A percentile compares a stretch with the other conserved stretches of the same genome.
Evolutionary conservation across 2,329 filamentous ascomycete genomes (phyloP).

Genomic region (Ophiostoma ips): DNA sequence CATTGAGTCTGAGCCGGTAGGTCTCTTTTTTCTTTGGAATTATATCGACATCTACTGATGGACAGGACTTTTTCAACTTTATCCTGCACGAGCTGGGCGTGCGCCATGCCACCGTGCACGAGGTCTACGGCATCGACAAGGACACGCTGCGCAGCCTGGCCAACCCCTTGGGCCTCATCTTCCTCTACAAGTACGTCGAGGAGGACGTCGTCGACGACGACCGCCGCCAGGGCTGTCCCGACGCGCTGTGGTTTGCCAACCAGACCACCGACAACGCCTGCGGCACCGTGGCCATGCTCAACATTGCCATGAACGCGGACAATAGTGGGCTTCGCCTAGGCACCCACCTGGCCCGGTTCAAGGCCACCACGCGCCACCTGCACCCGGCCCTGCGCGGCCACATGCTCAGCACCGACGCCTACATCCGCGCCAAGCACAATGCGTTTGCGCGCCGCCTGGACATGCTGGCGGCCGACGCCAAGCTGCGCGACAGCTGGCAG

Average conservation of each 20-base stretch:
- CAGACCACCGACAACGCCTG: slow-evolving; percentile 80
- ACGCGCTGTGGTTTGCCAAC: slow-evolving; percentile 80
- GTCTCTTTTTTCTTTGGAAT: slow-evolving; percentile 9
- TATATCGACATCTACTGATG: neutral
- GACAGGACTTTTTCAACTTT: slow-evolving; percentile 70
- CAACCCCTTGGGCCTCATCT: slow-evolving; percentile 72
- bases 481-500: slow-evolving; percentile 33
- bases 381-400: slow-evolving; percentile 63
- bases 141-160: slow-evolving; percentile 45
- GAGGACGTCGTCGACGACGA: slow-evolving; percentile 34
- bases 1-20: slow-evolving; percentile 76
- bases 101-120: slow-evolving; percentile 55
- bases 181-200: slow-evolving; percentile 61
- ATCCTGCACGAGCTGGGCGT: slow-evolving; percentile 73
- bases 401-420: slow-evolving; percentile 57
- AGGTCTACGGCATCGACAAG: slow-evolving; percentile 61
- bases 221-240: slow-evolving; percentile 38
- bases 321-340: slow-evolving; percentile 43
- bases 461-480: slow-evolving; percentile 55
- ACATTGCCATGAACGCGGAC: slow-evolving; percentile 78
- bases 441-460: slow-evolving; percentile 75
- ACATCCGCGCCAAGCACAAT: slow-evolving; percentile 74
- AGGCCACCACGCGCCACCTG: slow-evolving; percentile 53
- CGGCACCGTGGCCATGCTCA: slow-evolving; percentile 82
- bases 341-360: slow-evolving; percentile 56